A percentile compares a stretch with the other conserved stretches of the same genome.
These are phyloP conservation scores for Arabis hirsuta DNA, from an alignment of 345 rosid species.

Conservation along the genomic window DNA sequence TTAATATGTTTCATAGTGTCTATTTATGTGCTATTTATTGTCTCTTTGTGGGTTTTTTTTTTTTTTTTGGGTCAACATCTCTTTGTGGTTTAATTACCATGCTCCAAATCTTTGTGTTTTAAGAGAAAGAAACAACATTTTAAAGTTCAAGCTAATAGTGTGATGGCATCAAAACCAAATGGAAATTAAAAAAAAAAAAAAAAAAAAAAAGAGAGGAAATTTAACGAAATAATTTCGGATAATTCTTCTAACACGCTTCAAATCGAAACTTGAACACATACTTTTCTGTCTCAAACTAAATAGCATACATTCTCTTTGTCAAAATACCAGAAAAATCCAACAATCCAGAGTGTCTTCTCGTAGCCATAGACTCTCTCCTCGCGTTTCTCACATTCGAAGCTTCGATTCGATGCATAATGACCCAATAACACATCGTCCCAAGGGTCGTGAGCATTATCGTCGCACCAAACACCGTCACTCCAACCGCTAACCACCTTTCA, in stretches of 20 bases:
- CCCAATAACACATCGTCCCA: slow-evolving; percentile 97
- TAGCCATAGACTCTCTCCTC: slow-evolving; percentile 61
- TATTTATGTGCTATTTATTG: slow-evolving; percentile 5
- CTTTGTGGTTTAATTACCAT: too few relatives aligned
- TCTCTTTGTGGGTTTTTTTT: too few relatives aligned
- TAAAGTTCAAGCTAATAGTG: too few relatives aligned
- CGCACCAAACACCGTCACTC: slow-evolving; percentile 80
- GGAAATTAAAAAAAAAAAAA: too few relatives aligned
- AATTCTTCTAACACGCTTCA: too few relatives aligned
- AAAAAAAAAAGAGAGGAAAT: too few relatives aligned
- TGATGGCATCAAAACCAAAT: too few relatives aligned
- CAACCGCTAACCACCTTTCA: slow-evolving; percentile 77
- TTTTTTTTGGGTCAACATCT: too few relatives aligned
- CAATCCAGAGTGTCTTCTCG: slow-evolving; percentile 50
- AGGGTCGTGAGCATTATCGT: slow-evolving; percentile 82
- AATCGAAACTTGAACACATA: background rate
- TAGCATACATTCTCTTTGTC: slow-evolving; percentile 86
- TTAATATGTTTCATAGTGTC: slow-evolving; percentile 12
- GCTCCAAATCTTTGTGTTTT: too few relatives aligned
- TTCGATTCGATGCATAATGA: slow-evolving; percentile 79
- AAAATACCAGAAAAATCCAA: slow-evolving; percentile 56
- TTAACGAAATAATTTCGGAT: too few relatives aligned
- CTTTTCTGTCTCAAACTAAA: slow-evolving; percentile 41
- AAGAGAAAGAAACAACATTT: too few relatives aligned
- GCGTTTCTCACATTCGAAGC: slow-evolving; percentile 69